Conservation (phyloP, 23 red algal species). For the Agarophyton chilense region DNA sequence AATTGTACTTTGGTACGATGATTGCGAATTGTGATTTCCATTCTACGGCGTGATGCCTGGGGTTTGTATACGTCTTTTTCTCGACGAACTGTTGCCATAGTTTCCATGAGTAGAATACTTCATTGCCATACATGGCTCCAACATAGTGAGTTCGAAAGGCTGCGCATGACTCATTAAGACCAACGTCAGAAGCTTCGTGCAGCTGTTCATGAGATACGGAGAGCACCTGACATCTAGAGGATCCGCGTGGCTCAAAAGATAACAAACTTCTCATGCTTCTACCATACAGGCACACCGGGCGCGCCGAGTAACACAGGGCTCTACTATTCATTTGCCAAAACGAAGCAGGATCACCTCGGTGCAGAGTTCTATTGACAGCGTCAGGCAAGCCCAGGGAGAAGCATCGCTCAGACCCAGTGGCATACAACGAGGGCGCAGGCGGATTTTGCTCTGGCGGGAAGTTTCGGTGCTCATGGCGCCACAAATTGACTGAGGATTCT, state of each 20-base stretch:
- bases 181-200: background rate
- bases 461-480: constrained; percentile 33
- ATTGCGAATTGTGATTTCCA: constrained; percentile 70
- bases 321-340: constrained; percentile 79
- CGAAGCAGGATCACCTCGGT: constrained; percentile 15
- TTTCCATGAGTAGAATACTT: constrained; percentile 9
- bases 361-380: constrained; percentile 9
- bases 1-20: constrained; percentile 74
- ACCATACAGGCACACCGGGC: constrained; percentile 54
- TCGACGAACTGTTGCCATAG: constrained; percentile 7
- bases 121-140: constrained; percentile 53
- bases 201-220: constrained; percentile 6
- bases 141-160: constrained; percentile 42
- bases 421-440: constrained; percentile 28
- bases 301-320: constrained; percentile 52
- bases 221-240: constrained; percentile 42
- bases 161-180: constrained; percentile 45
- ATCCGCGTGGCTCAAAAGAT: constrained; percentile 48
- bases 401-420: constrained; percentile 54
- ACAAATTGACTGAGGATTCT: constrained; percentile 55
- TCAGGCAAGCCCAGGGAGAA: constrained; percentile 35
- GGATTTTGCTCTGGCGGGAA: constrained; percentile 40
- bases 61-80: background rate
- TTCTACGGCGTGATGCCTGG: constrained; percentile 57
- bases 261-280: constrained; percentile 36